Evolutionary conservation across 2,329 filamentous ascomycete genomes (phyloP), one percentile per base, ranked within the genome.

Genomic region (Exophiala sp.): DNA sequence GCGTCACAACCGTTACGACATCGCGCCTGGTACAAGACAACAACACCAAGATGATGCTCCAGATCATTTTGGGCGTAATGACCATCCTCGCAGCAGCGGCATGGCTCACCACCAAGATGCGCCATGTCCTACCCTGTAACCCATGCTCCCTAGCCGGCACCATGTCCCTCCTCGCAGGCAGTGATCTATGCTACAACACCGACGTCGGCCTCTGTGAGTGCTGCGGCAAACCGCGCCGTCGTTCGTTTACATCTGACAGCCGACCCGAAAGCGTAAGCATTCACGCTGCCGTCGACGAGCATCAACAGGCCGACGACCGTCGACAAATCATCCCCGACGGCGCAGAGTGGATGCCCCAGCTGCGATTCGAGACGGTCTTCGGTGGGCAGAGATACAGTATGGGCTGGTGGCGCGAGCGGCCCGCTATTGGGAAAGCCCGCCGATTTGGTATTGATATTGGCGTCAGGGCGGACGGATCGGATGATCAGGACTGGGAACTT

Each of bases 151-250:
- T 63, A 5, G 62, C 62, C 11, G 61, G 57, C 2, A 58, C 52
- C 2, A 63, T 63, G 61, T 55, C 60, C 18, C 59, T 64, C 24
- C 52, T 64, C 8, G 62, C 62, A 11, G 62, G 62, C 46, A 63
- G 60, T 38, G 61, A 64, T 20, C 55, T 63, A 11, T 58, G 53
- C 35, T 48, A 63, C 51, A 57, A 47, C 47, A 36, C 29, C 14
- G 59, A 61, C 41, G 53, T 55, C 10, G 61, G 59, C 12, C 40
- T 61, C 7, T 64, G 60, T 43, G 60, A 64, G 45, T 61, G 62
- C 50, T 64, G 62, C 49, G 62, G 62, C 21, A 63, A 62, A 48
- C 52, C 55, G 14, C 58, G 60, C 12, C 59, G 60, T 3, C 55
- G 59, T 32, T 55, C 52, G 8, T 57, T 60, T 21, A 55, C 54